Evolutionary conservation across 2,329 filamentous ascomycete genomes (phyloP).

Genomic region (Westerdykella ornata): DNA sequence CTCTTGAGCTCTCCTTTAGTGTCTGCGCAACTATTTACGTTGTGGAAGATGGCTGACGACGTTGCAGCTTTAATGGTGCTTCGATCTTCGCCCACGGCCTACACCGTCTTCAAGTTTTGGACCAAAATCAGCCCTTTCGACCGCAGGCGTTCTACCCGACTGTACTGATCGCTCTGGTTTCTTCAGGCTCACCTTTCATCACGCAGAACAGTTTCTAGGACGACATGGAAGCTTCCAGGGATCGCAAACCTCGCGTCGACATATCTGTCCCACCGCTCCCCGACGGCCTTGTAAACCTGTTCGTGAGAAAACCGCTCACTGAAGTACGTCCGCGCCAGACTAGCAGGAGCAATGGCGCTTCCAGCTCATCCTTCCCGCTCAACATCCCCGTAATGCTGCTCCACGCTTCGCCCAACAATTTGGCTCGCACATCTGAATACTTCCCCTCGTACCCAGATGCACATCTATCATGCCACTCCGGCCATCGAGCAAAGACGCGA

Average conservation of each 20-base stretch:
- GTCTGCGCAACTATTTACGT: no score
- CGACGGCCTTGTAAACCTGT: slow-evolving; percentile 7
- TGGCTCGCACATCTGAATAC: slow-evolving; percentile 1
- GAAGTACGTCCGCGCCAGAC: slow-evolving; percentile 5
- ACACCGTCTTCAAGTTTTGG: no score
- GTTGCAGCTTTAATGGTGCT: no score
- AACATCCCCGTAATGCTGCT: slow-evolving; percentile 12
- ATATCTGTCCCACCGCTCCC: slow-evolving; percentile 12
- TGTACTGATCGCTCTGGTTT: no score
- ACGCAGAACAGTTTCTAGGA: slow-evolving; percentile 3
- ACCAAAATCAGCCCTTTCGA: no score
- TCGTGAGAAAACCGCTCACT: not conserved
- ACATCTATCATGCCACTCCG: slow-evolving; percentile 5
- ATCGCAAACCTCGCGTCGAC: slow-evolving; percentile 12
- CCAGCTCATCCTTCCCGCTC: slow-evolving; percentile 6
- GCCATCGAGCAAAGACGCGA: slow-evolving; percentile 7
- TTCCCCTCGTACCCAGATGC: slow-evolving; percentile 3
- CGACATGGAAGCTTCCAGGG: slow-evolving; percentile 9
- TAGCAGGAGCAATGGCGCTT: slow-evolving; percentile 9
- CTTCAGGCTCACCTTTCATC: not conserved
- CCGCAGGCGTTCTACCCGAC: no score
- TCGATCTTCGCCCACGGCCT: no score
- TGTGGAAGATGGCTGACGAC: no score
- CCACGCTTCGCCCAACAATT: slow-evolving; percentile 12
- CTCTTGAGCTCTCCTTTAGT: no score